Conservation (phyloP, 1,284 basidiomycete species). For the Cystobasidium pallidum region DNA sequence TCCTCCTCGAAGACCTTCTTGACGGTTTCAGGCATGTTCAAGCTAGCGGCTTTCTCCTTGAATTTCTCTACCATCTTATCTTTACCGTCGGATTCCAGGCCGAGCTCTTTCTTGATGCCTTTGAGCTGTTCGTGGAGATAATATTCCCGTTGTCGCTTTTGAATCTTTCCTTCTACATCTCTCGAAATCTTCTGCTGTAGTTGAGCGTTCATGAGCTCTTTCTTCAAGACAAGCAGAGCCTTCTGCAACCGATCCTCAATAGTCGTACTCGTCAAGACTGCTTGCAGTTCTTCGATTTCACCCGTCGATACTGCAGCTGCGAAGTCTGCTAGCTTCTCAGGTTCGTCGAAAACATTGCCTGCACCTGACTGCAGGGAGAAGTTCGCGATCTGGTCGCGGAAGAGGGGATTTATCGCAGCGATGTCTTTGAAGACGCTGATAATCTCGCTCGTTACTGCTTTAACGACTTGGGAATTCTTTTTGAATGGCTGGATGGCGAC, state of each 20-base stretch:
- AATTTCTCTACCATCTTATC: slow-evolving; percentile 97
- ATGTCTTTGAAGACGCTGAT: slow-evolving; percentile 99
- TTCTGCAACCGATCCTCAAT: slow-evolving; percentile 90
- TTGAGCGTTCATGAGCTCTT: slow-evolving; percentile 97
- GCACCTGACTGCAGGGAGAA: slow-evolving; percentile 94
- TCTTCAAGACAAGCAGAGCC: slow-evolving; percentile 90
- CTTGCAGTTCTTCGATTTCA: slow-evolving; percentile 87
- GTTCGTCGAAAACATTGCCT: slow-evolving; percentile 97
- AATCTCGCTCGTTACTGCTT: slow-evolving; percentile 95
- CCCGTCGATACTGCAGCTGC: slow-evolving; percentile 94
- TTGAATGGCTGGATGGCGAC: slow-evolving; percentile 73
- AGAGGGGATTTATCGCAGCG: slow-evolving; percentile 92
- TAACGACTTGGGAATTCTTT: slow-evolving; percentile 90
- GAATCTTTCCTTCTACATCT: slow-evolving; percentile 95
- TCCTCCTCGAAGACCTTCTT: slow-evolving; percentile 97
- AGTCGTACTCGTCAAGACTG: slow-evolving; percentile 82
- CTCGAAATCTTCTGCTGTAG: slow-evolving; percentile 91
- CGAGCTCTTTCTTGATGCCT: slow-evolving; percentile 98
- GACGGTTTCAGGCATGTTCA: slow-evolving; percentile 92
- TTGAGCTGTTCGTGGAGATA: slow-evolving; percentile 99
- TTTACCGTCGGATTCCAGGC: slow-evolving; percentile 96
- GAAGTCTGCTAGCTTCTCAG: slow-evolving; percentile 97
- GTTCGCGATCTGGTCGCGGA: slow-evolving; percentile 97
- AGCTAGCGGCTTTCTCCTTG: slow-evolving; percentile 78
- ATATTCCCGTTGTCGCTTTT: slow-evolving; percentile 95